phyloP scores from a whole-genome alignment of 2,329 filamentous ascomycete genomes.

The Pseudocercospora pini-densiflorae region DNA sequence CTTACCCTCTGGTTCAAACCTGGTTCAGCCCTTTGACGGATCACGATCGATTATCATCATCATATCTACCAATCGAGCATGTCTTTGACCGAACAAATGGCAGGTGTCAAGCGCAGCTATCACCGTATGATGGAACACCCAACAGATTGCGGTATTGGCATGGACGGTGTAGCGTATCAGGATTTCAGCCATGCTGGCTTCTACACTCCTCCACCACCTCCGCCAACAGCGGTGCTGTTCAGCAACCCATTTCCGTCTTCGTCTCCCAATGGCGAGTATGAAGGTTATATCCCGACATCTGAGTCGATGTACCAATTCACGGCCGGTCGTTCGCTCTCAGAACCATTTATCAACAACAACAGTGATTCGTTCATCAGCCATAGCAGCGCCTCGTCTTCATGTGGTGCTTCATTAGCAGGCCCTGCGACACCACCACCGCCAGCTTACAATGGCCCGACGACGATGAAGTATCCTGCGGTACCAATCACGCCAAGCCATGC shows the following conservation, averaged over 20 bases:
- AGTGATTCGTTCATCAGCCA: slow-evolving; percentile 25
- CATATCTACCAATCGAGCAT: slow-evolving; percentile 17
- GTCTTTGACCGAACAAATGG: slow-evolving; percentile 17
- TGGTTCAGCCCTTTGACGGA: slow-evolving; percentile 15
- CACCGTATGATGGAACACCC: slow-evolving; percentile 29
- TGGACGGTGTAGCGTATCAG: slow-evolving; percentile 29
- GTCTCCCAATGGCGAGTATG: slow-evolving; percentile 20
- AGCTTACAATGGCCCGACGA: slow-evolving; percentile 12
- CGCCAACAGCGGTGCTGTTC: slow-evolving; percentile 26
- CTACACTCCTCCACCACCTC: slow-evolving; percentile 27
- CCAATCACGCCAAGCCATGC: slow-evolving; percentile 30
- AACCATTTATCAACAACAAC: slow-evolving; percentile 22
- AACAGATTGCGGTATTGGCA: slow-evolving; percentile 18
- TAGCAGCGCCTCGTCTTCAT: slow-evolving; percentile 27
- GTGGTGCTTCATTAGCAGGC: slow-evolving; percentile 25
- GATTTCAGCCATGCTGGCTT: slow-evolving; percentile 24
- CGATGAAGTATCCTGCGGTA: slow-evolving; percentile 28
- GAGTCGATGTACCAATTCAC: slow-evolving; percentile 25
- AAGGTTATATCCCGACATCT: slow-evolving; percentile 25
- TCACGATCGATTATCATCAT: slow-evolving; percentile 14
- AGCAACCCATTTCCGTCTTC: slow-evolving; percentile 27
- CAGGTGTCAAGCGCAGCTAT: slow-evolving; percentile 26
- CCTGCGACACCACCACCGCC: slow-evolving; percentile 26
- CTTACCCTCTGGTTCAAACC: slow-evolving; percentile 12
- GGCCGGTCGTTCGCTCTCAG: slow-evolving; percentile 24